Conservation (phyloP, 768 basidiomycete genomes). For the Nevesoporus exiguus region DNA sequence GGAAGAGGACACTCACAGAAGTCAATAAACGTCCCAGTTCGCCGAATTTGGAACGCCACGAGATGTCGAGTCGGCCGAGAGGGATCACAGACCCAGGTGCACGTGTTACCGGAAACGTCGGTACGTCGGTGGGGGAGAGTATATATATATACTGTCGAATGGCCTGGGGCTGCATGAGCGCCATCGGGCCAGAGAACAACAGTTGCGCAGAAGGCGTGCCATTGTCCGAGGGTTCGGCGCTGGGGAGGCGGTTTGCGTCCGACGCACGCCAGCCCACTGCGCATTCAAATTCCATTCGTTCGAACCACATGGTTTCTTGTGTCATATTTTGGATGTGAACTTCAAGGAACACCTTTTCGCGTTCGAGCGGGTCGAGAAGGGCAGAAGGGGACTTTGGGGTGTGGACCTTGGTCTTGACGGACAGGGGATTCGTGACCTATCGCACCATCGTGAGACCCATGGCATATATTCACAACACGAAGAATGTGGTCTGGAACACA, state of each 20-base stretch:
- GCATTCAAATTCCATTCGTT: slow-evolving; percentile 76
- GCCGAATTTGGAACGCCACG: slow-evolving; percentile 82
- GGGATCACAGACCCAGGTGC: slow-evolving; percentile 71
- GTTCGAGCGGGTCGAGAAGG: slow-evolving; percentile 54
- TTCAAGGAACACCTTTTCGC: slow-evolving; percentile 87
- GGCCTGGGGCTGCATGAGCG: slow-evolving; percentile 81
- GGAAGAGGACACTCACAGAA: slow-evolving; percentile 44
- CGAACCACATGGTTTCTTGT: slow-evolving; percentile 70
- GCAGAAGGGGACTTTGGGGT: slow-evolving; percentile 70
- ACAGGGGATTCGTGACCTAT: slow-evolving; percentile 90
- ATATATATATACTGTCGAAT: slow-evolving; percentile 87
- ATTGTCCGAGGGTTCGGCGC: neutral
- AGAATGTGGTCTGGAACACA: slow-evolving; percentile 49
- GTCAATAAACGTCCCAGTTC: slow-evolving; percentile 86
- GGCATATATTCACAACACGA: neutral
- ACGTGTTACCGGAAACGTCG: slow-evolving; percentile 46
- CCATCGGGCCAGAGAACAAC: slow-evolving; percentile 59
- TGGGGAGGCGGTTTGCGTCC: slow-evolving; percentile 47
- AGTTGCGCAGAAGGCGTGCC: slow-evolving; percentile 23
- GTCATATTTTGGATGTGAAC: slow-evolving; percentile 90
- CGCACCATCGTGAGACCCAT: neutral
- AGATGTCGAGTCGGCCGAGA: slow-evolving; percentile 84
- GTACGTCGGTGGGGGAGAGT: slow-evolving; percentile 50
- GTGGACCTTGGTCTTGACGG: slow-evolving; percentile 94
- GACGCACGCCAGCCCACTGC: slow-evolving; percentile 61